Evolutionary conservation across 1,139 yeast genomes (phyloP).

Genomic region (Diutina rugosa): DNA sequence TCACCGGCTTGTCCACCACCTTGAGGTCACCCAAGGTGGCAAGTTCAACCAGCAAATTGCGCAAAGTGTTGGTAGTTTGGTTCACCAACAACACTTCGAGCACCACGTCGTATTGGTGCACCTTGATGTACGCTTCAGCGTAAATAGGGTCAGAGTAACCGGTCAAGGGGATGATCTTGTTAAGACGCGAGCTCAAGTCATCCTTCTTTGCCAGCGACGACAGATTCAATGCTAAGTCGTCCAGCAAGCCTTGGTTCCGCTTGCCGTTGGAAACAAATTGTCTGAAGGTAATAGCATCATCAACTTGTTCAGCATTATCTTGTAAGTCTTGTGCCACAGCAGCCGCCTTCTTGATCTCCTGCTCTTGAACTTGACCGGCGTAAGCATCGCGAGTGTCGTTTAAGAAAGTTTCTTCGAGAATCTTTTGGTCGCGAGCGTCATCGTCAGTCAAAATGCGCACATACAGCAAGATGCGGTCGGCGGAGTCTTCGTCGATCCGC

Average conservation of each 20-base stretch:
- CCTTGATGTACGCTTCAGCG: constrained; percentile 92
- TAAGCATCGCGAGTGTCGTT: constrained; percentile 83
- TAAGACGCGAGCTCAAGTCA: constrained; percentile 62
- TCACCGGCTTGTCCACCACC: constrained; percentile 84
- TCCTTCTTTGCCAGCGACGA: constrained; percentile 37
- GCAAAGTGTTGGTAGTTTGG: constrained; percentile 84
- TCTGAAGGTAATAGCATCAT: constrained; percentile 72
- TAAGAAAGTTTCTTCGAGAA: constrained; percentile 63
- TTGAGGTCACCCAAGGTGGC: constrained; percentile 94
- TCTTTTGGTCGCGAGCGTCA: constrained; percentile 19
- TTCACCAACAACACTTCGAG: constrained; percentile 89
- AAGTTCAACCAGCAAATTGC: constrained; percentile 88
- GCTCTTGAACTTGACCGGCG: constrained; percentile 44
- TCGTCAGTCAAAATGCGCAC: constrained; percentile 67
- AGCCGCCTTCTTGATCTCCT: constrained; percentile 43
- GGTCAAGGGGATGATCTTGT: constrained; percentile 82
- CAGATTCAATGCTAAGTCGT: constrained; percentile 38
- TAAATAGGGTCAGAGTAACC: constrained; percentile 97
- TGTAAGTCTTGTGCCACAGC: constrained; percentile 48
- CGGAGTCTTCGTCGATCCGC: constrained; percentile 88
- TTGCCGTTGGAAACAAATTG: constrained; percentile 46
- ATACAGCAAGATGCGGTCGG: constrained; percentile 80
- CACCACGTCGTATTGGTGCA: constrained; percentile 92
- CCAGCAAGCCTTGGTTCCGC: constrained; percentile 13
- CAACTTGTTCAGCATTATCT: constrained; percentile 68